Evolutionary conservation across 1,284 basidiomycete species (phyloP), one percentile per base, ranked within the genome.

Genomic region (Austroboletus olivaceoglutinosus): DNA sequence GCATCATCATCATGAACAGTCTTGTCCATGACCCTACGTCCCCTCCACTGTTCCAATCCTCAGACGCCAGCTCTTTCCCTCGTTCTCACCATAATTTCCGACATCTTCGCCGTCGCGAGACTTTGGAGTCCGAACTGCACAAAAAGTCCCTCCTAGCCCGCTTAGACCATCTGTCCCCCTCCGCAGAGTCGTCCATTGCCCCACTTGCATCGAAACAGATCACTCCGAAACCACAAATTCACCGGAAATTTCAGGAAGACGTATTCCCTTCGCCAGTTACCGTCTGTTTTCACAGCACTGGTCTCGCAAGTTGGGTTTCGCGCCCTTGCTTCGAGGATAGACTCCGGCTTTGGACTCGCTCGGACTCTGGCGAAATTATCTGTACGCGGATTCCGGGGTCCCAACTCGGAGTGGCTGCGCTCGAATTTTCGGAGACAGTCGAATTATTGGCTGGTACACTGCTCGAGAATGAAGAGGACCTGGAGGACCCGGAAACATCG

Each of bases 311-410:
- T 21, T 91, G 89, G 89, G 75, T 81, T 53, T 69, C 72, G 30
- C 81, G 89, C 6, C 83, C 86, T 18, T 85, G 84, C 61, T 90
- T 89, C 63, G 89, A 91, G 63, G 85, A 90, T 50, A 75, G 87
- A 22, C 70, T 77, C 57, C 67, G 71, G 21, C 71, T 86, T 4
- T 86, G 81, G 73, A 63, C 76, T 13, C 71, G 73, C 19, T 67
- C 70, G 27, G 72, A 76, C 40, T 68, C 62, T 34, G 62, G 66
- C 43, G 58, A 68, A 25, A 56, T 82, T 44, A 56, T 65, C 31
- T 58, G 67, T 45, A 70, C 68, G 25, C 72, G 67, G 25, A 73
- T 88, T 38, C 59, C 74, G 52, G 72, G 82, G 60, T 64, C 75
- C 51, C 51, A 73, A 6, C 69, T 80, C 21, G 86, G 83, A n/a